Percentiles rank a stretch among this genome's conserved stretches.
Conservation (phyloP, 768 basidiomycete genomes). For the Tylopilus sp. region DNA sequence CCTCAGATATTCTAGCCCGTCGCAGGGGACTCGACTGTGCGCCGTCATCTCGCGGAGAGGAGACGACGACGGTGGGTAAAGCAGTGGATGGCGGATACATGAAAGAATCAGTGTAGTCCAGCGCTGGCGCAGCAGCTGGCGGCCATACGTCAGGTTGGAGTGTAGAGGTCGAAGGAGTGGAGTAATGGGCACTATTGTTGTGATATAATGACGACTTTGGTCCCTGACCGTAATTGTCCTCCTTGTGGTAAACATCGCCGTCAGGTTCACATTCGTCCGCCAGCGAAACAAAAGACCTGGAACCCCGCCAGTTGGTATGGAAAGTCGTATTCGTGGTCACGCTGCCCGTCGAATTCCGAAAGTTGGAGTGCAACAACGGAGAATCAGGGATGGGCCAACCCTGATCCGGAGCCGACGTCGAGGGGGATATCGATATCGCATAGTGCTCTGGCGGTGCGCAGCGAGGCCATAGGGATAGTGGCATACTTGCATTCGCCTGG, state of each 20-base stretch:
- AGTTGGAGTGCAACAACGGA: constrained; percentile 48
- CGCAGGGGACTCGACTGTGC: constrained; percentile 30
- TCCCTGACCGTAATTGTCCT: constrained; percentile 35
- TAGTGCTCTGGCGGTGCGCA: not conserved
- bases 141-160: constrained; percentile 17
- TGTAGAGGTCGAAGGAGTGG: constrained; percentile 2
- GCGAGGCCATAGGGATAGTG: constrained; percentile 13
- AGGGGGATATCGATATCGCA: constrained; percentile 7
- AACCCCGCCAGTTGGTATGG: constrained; percentile 8
- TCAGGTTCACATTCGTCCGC: constrained; percentile 33
- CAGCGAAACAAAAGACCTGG: constrained; percentile 27
- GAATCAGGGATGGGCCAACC: constrained; percentile 32
- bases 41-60: constrained; percentile 36
- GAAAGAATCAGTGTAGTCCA: constrained; percentile 2
- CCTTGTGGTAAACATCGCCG: constrained; percentile 36
- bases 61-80: constrained; percentile 55
- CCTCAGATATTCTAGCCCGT: constrained; percentile 38
- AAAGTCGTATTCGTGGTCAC: constrained; percentile 23
- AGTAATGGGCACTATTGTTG: not conserved
- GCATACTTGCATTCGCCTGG: not conserved
- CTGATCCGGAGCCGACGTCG: constrained; percentile 7
- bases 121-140: not conserved
- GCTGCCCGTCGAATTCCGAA: constrained; percentile 41
- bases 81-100: constrained; percentile 22
- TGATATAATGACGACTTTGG: not conserved